Evolutionary conservation across 164 flowering plant species (phyloP).

Genomic region (Umbellularia californica): DNA sequence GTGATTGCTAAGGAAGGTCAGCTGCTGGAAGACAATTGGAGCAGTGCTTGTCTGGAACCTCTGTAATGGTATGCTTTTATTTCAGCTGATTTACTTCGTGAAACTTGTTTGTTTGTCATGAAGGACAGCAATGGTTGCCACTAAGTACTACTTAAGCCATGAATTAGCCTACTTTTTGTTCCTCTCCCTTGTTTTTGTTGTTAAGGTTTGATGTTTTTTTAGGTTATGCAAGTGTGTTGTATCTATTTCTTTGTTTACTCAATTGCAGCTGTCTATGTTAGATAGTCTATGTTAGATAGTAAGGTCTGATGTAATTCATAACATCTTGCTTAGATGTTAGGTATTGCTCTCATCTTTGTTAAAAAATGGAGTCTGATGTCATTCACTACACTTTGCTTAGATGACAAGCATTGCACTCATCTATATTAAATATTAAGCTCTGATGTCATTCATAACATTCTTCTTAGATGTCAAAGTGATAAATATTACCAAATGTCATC

Average conservation of each 20-base stretch:
- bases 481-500: too few species aligned
- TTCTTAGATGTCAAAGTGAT: too few species aligned
- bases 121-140: background rate
- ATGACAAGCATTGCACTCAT: too few species aligned
- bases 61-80: background rate
- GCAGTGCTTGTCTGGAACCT: background rate
- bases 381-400: too few species aligned
- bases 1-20: conserved; percentile 38
- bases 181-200: background rate
- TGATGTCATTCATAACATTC: too few species aligned
- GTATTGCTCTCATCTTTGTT: too few species aligned
- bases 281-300: too few species aligned
- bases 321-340: too few species aligned
- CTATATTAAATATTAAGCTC: too few species aligned
- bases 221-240: background rate
- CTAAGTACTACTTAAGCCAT: background rate
- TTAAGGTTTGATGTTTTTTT: background rate
- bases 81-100: conserved; percentile 17
- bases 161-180: background rate
- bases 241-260: background rate
- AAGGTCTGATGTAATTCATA: too few species aligned
- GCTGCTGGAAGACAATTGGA: conserved; percentile 26
- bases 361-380: too few species aligned
- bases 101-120: background rate
- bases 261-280: background rate